Percentiles rank a stretch among this genome's conserved stretches.
phyloP scores from a whole-genome alignment of 176 grass and related monocot genomes.

The Juncus inflexus region DNA sequence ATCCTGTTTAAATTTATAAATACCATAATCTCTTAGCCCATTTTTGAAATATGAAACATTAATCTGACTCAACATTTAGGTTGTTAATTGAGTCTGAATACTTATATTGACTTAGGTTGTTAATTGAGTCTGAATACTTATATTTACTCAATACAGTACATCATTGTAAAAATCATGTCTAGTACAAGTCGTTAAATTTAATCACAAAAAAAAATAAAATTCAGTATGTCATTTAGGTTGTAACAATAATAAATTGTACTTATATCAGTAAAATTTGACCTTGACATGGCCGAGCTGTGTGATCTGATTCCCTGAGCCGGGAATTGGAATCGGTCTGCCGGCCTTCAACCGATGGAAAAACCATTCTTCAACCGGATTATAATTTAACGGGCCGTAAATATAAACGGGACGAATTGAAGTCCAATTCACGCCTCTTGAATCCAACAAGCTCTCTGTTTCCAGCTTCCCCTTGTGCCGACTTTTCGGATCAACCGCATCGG shows the following conservation, averaged over 20 bases:
- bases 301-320: conserved; percentile 70
- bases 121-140: too few species aligned
- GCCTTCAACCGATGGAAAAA: conserved; percentile 96
- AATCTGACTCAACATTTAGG: too few species aligned
- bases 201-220: too few species aligned
- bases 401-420: conserved; percentile 85
- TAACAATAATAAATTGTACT: too few species aligned
- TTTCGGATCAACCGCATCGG: conserved; percentile 82
- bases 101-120: too few species aligned
- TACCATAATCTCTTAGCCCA: conserved; percentile 3
- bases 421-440: conserved; percentile 73
- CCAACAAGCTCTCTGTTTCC: conserved; percentile 82
- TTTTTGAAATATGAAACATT: neutral
- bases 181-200: too few species aligned
- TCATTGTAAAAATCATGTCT: too few species aligned
- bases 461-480: conserved; percentile 99
- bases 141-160: too few species aligned
- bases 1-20: conserved; percentile 41
- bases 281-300: conserved; percentile 99
- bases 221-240: too few species aligned
- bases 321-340: conserved; percentile 82
- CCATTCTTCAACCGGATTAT: conserved; percentile 99
- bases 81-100: too few species aligned
- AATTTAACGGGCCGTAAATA: conserved; percentile 96
- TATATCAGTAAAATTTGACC: conserved; percentile 25